Percentiles rank a stretch among this genome's conserved stretches.
These are phyloP conservation scores for Ambrosia trifida DNA, from an alignment of 129 eudicot species.

Conservation along the genomic window DNA sequence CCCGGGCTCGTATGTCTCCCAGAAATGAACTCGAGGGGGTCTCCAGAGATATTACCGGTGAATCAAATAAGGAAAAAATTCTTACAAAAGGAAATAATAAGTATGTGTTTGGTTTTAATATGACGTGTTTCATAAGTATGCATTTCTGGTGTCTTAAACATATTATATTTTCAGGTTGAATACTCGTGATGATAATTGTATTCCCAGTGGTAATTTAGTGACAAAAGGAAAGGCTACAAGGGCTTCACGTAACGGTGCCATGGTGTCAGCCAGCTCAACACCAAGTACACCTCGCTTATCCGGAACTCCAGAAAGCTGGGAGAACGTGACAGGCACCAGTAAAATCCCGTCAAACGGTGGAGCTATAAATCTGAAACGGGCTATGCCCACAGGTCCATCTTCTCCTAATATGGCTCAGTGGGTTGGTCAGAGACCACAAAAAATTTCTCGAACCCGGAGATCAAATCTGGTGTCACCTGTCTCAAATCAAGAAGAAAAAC, in stretches of 20 bases:
- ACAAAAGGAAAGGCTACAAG: constrained; percentile 84
- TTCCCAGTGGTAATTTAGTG: constrained; percentile 49
- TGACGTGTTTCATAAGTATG: not conserved
- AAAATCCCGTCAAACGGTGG: constrained; percentile 51
- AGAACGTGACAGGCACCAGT: constrained; percentile 49
- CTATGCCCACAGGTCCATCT: constrained; percentile 63
- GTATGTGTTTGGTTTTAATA: constrained; percentile 41
- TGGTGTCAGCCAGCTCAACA: constrained; percentile 50
- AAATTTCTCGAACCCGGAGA: constrained; percentile 80
- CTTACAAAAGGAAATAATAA: constrained; percentile 60
- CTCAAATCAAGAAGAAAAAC: constrained; percentile 66
- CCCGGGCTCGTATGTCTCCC: constrained; percentile 52
- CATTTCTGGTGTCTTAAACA: constrained; percentile 12
- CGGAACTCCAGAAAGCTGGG: constrained; percentile 70
- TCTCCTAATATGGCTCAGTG: constrained; percentile 85
- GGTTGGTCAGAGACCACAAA: constrained; percentile 94
- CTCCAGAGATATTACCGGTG: constrained; percentile 51
- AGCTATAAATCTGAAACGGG: constrained; percentile 56
- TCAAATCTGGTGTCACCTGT: constrained; percentile 81
- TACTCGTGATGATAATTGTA: constrained; percentile 56
- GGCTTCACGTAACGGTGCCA: constrained; percentile 59
- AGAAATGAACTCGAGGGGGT: constrained; percentile 69
- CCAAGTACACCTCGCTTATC: constrained; percentile 53
- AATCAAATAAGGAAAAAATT: constrained; percentile 60
- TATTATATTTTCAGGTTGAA: constrained; percentile 48